A percentile compares a stretch with the other conserved stretches of the same genome.
phyloP scores from a whole-genome alignment of 257 asterid genomes.

The Scutellaria baicalensis region DNA sequence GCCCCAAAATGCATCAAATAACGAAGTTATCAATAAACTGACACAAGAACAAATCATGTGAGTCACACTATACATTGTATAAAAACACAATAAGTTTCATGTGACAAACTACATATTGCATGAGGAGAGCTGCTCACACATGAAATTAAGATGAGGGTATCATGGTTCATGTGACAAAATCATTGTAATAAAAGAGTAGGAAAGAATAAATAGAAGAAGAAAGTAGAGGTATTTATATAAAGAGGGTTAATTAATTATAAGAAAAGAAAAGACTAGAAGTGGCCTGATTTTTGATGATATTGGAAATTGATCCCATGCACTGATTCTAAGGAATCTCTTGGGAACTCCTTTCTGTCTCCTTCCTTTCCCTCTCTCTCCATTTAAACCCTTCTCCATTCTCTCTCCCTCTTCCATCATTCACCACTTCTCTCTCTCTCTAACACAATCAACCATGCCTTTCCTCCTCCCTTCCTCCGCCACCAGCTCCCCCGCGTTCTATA shows the following conservation, averaged over 20 bases:
- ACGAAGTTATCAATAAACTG: too few species aligned
- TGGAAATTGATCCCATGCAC: constrained; percentile 57
- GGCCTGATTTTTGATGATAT: constrained; percentile 23
- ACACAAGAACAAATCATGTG: too few species aligned
- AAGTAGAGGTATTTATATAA: neutral
- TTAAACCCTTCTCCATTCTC: constrained; percentile 3
- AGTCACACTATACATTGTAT: too few species aligned
- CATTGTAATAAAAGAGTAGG: too few species aligned
- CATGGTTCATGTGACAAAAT: too few species aligned
- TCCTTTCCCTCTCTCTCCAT: constrained; percentile 23
- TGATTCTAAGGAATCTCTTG: constrained; percentile 49
- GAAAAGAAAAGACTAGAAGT: constrained; percentile 24
- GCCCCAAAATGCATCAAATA: too few species aligned
- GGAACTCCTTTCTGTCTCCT: constrained; percentile 50
- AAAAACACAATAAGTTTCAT: too few species aligned
- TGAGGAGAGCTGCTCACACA: too few species aligned
- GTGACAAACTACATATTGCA: too few species aligned
- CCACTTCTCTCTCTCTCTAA: too few species aligned
- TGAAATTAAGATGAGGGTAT: too few species aligned
- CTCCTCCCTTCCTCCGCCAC: constrained; percentile 17
- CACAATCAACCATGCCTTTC: constrained; percentile 17
- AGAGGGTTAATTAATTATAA: neutral
- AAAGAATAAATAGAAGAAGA: too few species aligned
- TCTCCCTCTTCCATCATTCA: neutral
- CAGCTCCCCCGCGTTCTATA: neutral